Percentiles rank a stretch among this genome's conserved stretches.
Conservation (phyloP, 106 monocot genomes). For the Dioscorea dumetorum region DNA sequence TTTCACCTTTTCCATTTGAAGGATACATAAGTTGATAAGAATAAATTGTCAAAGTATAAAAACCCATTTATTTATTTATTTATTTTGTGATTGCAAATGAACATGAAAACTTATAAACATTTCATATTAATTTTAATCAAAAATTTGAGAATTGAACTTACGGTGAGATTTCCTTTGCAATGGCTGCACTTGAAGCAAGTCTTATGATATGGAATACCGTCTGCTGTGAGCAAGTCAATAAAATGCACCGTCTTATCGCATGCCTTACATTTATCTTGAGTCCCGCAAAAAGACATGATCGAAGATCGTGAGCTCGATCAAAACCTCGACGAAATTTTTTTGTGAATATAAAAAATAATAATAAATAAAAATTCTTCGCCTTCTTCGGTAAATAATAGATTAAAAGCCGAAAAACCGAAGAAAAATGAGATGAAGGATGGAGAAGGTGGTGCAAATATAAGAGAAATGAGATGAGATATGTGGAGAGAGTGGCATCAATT, state of each 20-base stretch:
- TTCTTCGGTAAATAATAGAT: background rate
- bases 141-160: background rate
- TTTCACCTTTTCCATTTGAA: too few relatives aligned
- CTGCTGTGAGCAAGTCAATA: conserved; percentile 42
- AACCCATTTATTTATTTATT: too few relatives aligned
- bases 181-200: conserved; percentile 68
- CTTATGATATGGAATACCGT: conserved; percentile 46
- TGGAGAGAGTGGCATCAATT: background rate
- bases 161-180: conserved; percentile 48
- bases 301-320: background rate
- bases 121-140: too few relatives aligned
- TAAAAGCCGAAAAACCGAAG: background rate
- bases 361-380: too few relatives aligned
- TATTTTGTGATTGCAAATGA: too few relatives aligned
- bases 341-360: background rate
- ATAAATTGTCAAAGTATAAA: too few relatives aligned
- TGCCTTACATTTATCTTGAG: conserved; percentile 60
- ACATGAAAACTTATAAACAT: too few relatives aligned
- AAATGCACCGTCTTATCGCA: conserved; percentile 57
- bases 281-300: conserved; percentile 54
- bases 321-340: background rate
- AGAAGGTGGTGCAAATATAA: background rate
- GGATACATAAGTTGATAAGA: too few relatives aligned
- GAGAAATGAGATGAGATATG: background rate
- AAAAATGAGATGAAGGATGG: background rate